These are phyloP conservation scores for Suhomyces taliae DNA, from an alignment of 1,139 yeast genomes.

Conservation along the genomic window DNA sequence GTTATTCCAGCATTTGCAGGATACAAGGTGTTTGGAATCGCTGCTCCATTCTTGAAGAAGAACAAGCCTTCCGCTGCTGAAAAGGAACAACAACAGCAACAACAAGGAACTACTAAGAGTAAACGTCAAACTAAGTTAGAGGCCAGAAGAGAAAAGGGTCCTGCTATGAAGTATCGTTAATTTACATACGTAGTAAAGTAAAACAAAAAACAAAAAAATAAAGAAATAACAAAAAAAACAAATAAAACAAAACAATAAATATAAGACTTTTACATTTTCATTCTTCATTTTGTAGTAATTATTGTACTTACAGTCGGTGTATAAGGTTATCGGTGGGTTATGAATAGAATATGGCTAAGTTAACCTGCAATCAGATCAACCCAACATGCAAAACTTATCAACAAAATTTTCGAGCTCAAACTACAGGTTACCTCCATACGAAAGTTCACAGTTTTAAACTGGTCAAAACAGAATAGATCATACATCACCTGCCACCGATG, in stretches of 20 bases:
- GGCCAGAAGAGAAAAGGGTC: slow-evolving; percentile 43
- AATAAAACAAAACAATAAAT: no score
- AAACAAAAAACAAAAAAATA: no score
- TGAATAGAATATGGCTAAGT: background rate
- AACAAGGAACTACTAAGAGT: slow-evolving; percentile 29
- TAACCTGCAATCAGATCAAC: background rate
- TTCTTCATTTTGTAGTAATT: no score
- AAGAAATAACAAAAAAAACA: no score
- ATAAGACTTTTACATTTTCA: no score
- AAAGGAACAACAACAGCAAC: slow-evolving; percentile 11
- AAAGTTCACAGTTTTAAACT: no score
- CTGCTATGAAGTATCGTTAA: slow-evolving; percentile 22
- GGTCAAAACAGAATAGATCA: no score
- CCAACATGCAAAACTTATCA: slow-evolving; percentile 6
- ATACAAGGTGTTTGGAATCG: slow-evolving; percentile 47
- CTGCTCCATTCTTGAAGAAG: slow-evolving; percentile 22
- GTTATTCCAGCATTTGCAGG: slow-evolving; percentile 52
- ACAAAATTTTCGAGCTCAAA: slow-evolving; percentile 5
- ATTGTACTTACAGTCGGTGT: background rate
- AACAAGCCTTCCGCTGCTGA: slow-evolving; percentile 13
- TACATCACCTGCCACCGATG: slow-evolving; percentile 5
- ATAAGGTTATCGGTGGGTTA: background rate
- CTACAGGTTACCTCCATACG: background rate
- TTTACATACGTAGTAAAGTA: no score
- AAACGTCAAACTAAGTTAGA: slow-evolving; percentile 52